Conservation (phyloP, 2,329 filamentous ascomycete genomes). For the Endoconidiophora polonica region DNA sequence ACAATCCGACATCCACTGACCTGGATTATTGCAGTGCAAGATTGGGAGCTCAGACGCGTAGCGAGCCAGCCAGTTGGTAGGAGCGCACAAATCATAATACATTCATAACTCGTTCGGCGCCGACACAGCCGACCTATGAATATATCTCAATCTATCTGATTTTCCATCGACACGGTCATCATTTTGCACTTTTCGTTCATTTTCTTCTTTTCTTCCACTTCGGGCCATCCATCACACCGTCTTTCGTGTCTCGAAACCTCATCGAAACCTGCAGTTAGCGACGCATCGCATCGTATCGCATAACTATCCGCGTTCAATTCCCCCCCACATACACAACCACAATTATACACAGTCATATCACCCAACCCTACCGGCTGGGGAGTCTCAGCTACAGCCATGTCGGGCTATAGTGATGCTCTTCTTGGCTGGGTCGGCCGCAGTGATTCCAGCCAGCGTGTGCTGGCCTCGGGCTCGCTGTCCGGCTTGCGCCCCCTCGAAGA, state of each 20-base stretch:
- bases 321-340: not conserved
- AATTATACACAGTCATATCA: not conserved
- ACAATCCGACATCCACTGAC: too few relatives aligned
- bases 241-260: not conserved
- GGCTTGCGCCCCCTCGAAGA: slow-evolving; percentile 35
- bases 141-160: too few relatives aligned
- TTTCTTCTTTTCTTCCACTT: not conserved
- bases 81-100: too few relatives aligned
- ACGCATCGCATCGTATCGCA: not conserved
- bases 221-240: not conserved
- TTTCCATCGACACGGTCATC: not conserved
- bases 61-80: too few relatives aligned
- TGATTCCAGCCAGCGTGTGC: slow-evolving; percentile 26
- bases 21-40: too few relatives aligned
- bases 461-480: slow-evolving; percentile 44
- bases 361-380: slow-evolving; percentile 2
- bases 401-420: slow-evolving; percentile 11
- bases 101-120: too few relatives aligned
- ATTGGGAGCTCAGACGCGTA: too few relatives aligned
- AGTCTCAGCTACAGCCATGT: slow-evolving; percentile 6
- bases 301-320: not conserved
- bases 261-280: not conserved
- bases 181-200: not conserved
- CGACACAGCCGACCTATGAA: too few relatives aligned
- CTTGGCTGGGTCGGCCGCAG: slow-evolving; percentile 13